A percentile compares a stretch with the other conserved stretches of the same genome.
Evolutionary conservation across 495 filamentous ascomycete genomes (phyloP).

Genomic region (Talaromyces wortmannii): DNA sequence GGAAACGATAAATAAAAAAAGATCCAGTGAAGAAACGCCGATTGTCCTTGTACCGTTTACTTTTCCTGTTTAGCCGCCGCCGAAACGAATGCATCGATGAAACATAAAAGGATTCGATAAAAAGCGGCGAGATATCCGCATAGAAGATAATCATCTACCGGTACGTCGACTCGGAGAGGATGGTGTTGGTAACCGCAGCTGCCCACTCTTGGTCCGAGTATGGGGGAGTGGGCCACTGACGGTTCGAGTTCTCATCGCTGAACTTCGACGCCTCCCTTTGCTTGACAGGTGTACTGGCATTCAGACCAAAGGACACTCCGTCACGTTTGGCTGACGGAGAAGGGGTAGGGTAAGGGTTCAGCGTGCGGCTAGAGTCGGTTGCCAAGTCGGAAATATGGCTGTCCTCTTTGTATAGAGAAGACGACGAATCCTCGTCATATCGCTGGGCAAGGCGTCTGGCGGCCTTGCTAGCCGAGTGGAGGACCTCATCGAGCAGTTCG

Average conservation of each 20-base stretch:
- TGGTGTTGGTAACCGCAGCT: constrained; percentile 68
- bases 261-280: constrained; percentile 51
- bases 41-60: not conserved
- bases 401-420: constrained; percentile 23
- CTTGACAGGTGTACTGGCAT: constrained; percentile 38
- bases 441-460: constrained; percentile 44
- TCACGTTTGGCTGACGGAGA: constrained; percentile 82
- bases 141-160: constrained; percentile 19
- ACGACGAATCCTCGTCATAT: constrained; percentile 31
- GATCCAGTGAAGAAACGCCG: constrained; percentile 7
- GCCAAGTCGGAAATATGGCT: constrained; percentile 41
- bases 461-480: constrained; percentile 53
- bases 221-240: constrained; percentile 94
- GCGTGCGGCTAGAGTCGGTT: constrained; percentile 44
- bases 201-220: constrained; percentile 89
- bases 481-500: constrained; percentile 83
- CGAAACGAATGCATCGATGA: not conserved
- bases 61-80: not conserved
- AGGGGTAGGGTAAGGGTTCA: constrained; percentile 86
- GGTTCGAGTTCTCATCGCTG: constrained; percentile 42
- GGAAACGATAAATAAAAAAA: constrained; percentile 16
- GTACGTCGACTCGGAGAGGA: constrained; percentile 55
- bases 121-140: not conserved
- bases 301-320: constrained; percentile 60
- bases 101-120: not conserved